Conservation (phyloP, 2,329 filamentous ascomycete species). For the Cladophialophora psammophila region DNA sequence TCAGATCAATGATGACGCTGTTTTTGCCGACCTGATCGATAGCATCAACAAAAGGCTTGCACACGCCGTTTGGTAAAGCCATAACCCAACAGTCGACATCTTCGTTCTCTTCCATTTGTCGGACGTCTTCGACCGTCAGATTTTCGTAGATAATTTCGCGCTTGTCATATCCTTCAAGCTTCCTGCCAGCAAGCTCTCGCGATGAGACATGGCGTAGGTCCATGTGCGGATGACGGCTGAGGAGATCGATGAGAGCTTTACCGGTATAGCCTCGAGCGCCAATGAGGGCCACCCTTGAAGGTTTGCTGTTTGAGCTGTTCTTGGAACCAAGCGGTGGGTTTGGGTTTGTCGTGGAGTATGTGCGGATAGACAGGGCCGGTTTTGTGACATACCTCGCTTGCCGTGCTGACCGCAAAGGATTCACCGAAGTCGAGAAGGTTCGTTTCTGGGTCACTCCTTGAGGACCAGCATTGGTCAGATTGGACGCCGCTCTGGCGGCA, state of each 20-base stretch:
- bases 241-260: slow-evolving; percentile 83
- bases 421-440: slow-evolving; percentile 68
- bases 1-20: slow-evolving; percentile 88
- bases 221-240: slow-evolving; percentile 88
- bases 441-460: slow-evolving; percentile 63
- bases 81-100: slow-evolving; percentile 97
- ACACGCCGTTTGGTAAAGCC: slow-evolving; percentile 94
- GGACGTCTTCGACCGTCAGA: slow-evolving; percentile 83
- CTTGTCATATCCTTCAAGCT: slow-evolving; percentile 89
- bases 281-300: slow-evolving; percentile 83
- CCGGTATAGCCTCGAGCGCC: slow-evolving; percentile 94
- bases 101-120: slow-evolving; percentile 80
- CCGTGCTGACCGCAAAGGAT: slow-evolving; percentile 46
- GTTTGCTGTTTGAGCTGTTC: slow-evolving; percentile 81
- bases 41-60: slow-evolving; percentile 91
- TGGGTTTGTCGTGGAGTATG: slow-evolving; percentile 71
- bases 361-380: slow-evolving; percentile 47
- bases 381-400: slow-evolving; percentile 35
- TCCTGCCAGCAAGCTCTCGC: slow-evolving; percentile 85
- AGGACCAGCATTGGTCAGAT: slow-evolving; percentile 54
- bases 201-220: slow-evolving; percentile 92
- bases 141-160: slow-evolving; percentile 92
- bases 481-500: slow-evolving; percentile 74
- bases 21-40: slow-evolving; percentile 73
- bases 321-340: slow-evolving; percentile 90